phyloP scores from a whole-genome alignment of 2,329 filamentous ascomycete genomes.

The Rhynchosporium agropyri region DNA sequence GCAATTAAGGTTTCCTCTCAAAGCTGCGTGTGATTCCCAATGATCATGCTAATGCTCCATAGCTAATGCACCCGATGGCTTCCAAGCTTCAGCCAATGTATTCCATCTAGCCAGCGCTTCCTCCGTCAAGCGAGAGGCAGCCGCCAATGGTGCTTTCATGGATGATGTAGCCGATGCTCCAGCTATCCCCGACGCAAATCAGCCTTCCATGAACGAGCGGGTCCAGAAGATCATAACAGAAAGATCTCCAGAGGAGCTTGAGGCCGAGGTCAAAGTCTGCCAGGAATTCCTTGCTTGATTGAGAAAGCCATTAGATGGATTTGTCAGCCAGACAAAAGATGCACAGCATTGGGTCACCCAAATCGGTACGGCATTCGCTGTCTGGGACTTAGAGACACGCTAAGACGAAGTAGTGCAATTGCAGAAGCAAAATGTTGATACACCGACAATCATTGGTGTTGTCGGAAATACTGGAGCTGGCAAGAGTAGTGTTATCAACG shows the following conservation, averaged over 20 bases:
- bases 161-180: neutral
- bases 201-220: conserved; percentile 27
- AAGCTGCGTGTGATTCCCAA: neutral
- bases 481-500: conserved; percentile 32
- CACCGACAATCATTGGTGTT: conserved; percentile 33
- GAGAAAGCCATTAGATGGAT: conserved; percentile 29
- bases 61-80: neutral
- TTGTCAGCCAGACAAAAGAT: conserved; percentile 27
- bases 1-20: neutral
- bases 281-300: conserved; percentile 34
- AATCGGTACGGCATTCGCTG: conserved; percentile 24
- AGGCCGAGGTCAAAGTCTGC: conserved; percentile 34
- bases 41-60: neutral
- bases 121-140: conserved; percentile 6
- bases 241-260: conserved; percentile 32
- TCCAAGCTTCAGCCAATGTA: neutral
- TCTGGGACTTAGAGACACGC: neutral
- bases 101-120: neutral
- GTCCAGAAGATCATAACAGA: conserved; percentile 35
- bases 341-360: conserved; percentile 37
- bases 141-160: neutral
- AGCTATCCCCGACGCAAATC: neutral
- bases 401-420: conserved; percentile 24
- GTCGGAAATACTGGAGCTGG: conserved; percentile 31
- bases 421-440: conserved; percentile 32